Percentiles rank a stretch among this genome's conserved stretches.
These are phyloP conservation scores for Curvularia verruculosa DNA, from an alignment of 2,329 filamentous ascomycete species.

Conservation along the genomic window DNA sequence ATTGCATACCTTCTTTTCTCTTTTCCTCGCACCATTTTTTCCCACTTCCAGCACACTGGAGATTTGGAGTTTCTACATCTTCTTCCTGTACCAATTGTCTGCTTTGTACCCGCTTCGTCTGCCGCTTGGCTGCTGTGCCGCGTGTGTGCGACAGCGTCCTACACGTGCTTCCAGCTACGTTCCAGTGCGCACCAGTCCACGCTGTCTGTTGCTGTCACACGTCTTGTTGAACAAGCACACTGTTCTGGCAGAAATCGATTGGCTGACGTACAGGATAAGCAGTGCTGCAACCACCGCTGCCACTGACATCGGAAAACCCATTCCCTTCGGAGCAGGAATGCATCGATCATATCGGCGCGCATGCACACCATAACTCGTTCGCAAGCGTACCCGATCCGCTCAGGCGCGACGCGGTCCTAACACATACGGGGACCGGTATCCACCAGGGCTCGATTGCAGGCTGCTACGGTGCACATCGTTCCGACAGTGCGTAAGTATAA, in stretches of 20 bases:
- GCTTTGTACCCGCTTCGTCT: slow-evolving; percentile 39
- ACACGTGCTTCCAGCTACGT: slow-evolving; percentile 35
- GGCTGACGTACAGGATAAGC: slow-evolving; percentile 52
- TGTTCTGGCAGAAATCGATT: slow-evolving; percentile 39
- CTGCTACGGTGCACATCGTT: slow-evolving; percentile 60
- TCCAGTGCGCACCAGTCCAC: slow-evolving; percentile 40
- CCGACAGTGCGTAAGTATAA: slow-evolving; percentile 62
- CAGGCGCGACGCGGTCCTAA: slow-evolving; percentile 58
- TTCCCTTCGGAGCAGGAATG: slow-evolving; percentile 55
- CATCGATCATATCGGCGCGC: slow-evolving; percentile 53
- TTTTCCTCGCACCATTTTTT: slow-evolving; percentile 13
- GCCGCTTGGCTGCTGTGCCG: slow-evolving; percentile 45
- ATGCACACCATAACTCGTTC: slow-evolving; percentile 55
- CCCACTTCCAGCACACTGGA: slow-evolving; percentile 38
- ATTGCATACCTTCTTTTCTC: slow-evolving; percentile 24
- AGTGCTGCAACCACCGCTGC: slow-evolving; percentile 52
- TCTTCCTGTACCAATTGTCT: slow-evolving; percentile 41
- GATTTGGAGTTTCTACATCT: slow-evolving; percentile 24
- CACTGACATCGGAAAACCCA: slow-evolving; percentile 52
- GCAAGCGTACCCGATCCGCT: slow-evolving; percentile 55
- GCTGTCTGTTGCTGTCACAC: slow-evolving; percentile 49
- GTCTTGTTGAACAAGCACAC: slow-evolving; percentile 41
- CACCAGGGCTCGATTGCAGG: slow-evolving; percentile 56
- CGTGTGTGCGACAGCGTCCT: slow-evolving; percentile 45
- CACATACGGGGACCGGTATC: slow-evolving; percentile 53